Evolutionary conservation across 306 rosid genomes (phyloP).

Genomic region (Prinsepia uniflora): DNA sequence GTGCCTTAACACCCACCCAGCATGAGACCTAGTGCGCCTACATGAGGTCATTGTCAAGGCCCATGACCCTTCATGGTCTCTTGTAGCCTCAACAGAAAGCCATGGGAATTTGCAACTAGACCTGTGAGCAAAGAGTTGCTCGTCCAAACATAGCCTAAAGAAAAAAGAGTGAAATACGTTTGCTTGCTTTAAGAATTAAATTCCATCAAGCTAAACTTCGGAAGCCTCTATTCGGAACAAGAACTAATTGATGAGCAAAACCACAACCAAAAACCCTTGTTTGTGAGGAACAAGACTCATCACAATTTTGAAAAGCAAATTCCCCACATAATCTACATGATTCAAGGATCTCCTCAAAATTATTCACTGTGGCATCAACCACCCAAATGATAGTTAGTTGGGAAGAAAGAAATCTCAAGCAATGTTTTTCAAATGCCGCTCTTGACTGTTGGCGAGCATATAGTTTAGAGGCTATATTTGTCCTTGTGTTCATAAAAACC

Average conservation of each 20-base stretch:
- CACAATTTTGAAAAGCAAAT: neutral
- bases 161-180: too few species aligned
- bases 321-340: neutral
- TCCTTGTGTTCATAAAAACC: neutral
- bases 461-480: neutral
- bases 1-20: too few species aligned
- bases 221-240: neutral
- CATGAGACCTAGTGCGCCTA: too few species aligned
- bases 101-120: too few species aligned
- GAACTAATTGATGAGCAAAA: neutral
- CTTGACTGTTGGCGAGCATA: too few species aligned
- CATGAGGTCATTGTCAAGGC: too few species aligned
- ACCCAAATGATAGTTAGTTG: too few species aligned
- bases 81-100: too few species aligned
- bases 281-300: neutral
- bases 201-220: neutral
- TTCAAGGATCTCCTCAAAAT: neutral
- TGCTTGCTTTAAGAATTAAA: neutral
- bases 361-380: neutral
- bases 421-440: too few species aligned
- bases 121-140: too few species aligned
- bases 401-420: too few species aligned
- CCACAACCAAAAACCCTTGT: neutral
- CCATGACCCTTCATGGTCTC: too few species aligned
- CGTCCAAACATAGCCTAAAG: neutral